A percentile compares a stretch with the other conserved stretches of the same genome.
phyloP scores from a whole-genome alignment of 2,329 filamentous ascomycete species.

The Talaromyces sp. region DNA sequence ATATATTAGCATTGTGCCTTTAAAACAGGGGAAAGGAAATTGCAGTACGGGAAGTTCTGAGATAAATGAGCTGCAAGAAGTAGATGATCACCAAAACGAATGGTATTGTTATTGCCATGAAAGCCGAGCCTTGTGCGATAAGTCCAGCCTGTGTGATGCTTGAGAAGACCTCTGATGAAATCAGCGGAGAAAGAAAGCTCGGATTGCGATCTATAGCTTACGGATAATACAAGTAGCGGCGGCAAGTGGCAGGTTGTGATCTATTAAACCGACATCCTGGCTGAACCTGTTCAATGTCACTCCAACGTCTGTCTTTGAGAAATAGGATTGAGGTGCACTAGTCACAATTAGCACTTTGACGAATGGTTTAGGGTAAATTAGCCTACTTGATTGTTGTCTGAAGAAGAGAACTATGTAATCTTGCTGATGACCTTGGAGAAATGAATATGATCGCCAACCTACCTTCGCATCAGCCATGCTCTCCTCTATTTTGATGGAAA shows the following conservation, averaged over 20 bases:
- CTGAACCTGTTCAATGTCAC: constrained; percentile 42
- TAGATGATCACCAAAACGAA: constrained; percentile 48
- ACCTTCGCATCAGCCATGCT: neutral
- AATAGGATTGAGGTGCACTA: constrained; percentile 40
- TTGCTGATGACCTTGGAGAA: constrained; percentile 51
- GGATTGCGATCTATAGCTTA: constrained; percentile 18
- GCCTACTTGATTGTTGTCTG: neutral
- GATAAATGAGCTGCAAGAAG: constrained; percentile 55
- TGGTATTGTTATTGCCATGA: constrained; percentile 51
- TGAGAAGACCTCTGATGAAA: neutral
- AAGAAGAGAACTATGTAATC: constrained; percentile 48
- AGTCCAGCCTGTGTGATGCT: neutral
- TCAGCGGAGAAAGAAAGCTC: neutral
- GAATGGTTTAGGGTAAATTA: neutral
- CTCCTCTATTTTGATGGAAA: neutral
- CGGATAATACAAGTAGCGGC: constrained; percentile 34
- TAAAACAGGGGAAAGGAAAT: neutral
- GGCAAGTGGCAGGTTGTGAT: constrained; percentile 22
- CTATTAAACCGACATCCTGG: constrained; percentile 44
- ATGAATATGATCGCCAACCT: constrained; percentile 27
- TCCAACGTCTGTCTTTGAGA: constrained; percentile 36
- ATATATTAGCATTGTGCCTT: neutral
- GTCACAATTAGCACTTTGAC: neutral
- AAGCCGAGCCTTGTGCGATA: constrained; percentile 36
- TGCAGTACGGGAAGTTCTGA: constrained; percentile 52